Percentiles rank a stretch among this genome's conserved stretches.
Evolutionary conservation across 129 eudicot species (phyloP).

Genomic region (Artemisia tridentata): DNA sequence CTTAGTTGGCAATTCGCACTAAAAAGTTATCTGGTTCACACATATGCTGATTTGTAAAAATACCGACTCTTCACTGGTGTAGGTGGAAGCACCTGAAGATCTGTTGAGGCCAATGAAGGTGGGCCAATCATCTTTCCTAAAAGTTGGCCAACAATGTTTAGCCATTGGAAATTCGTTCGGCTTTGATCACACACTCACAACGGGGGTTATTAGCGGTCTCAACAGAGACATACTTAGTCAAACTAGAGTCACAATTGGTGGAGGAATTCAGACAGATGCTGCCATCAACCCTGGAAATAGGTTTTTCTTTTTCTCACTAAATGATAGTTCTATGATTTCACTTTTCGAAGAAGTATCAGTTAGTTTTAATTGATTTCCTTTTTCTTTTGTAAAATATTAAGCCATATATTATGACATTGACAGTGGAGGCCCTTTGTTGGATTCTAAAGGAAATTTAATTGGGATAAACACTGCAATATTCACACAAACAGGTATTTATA

Average conservation of each 20-base stretch:
- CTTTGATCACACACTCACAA: conserved; percentile 98
- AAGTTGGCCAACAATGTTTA: conserved; percentile 90
- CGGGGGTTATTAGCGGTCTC: conserved; percentile 92
- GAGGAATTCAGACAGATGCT: conserved; percentile 99
- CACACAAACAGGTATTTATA: conserved; percentile 75
- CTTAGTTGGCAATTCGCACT: neutral
- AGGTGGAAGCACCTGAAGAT: conserved; percentile 88
- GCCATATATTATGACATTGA: conserved; percentile 18
- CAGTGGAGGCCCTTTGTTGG: conserved; percentile 97
- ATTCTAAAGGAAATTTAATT: conserved; percentile 86
- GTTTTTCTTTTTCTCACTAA: conserved; percentile 24
- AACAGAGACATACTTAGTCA: conserved; percentile 95
- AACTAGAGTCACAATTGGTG: conserved; percentile 97
- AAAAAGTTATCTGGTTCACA: neutral
- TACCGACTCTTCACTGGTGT: neutral
- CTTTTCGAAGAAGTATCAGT: neutral
- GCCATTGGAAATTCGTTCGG: conserved; percentile 99
- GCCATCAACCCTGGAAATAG: conserved; percentile 99
- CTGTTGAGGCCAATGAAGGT: conserved; percentile 77
- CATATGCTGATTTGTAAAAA: neutral
- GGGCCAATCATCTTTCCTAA: conserved; percentile 75
- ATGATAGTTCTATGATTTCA: neutral
- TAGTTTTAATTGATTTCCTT: neutral
- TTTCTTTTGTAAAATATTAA: conserved; percentile 1
- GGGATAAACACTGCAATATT: conserved; percentile 97